Evolutionary conservation across 805 yeast genomes (phyloP), one percentile per base, ranked within the genome.

Genomic region (Metschnikowia dekortorum): DNA sequence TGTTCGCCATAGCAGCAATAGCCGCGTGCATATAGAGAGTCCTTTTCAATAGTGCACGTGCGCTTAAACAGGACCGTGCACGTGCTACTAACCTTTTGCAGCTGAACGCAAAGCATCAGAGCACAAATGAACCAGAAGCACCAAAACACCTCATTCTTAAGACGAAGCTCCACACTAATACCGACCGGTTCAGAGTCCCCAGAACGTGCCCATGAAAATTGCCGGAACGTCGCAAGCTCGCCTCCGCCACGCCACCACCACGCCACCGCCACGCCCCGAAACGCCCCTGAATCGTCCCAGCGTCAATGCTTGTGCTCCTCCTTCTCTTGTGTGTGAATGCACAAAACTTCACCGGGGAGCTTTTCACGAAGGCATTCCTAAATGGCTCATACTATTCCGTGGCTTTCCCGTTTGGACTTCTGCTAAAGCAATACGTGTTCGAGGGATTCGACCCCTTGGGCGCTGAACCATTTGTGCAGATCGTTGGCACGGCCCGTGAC

Each of bases 381-480:
- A 48, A 48, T 26, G 67, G 64, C 1, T 63, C 68, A 22, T 48
- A 52, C 35, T 54, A 53, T 11, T 53, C 74, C 3, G 56, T 70
- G 28, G 70, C 70, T 1, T 71, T 67, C 47, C 47, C 53, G 4
- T 71, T 72, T 54, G 76, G 75, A 0, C 53, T 72, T 35, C 67
- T 68, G 38, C 69, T 70, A 22, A 66, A 59, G 31, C 68, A 68
- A 1, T 67, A 55, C 48, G 42, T 46, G 8, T 31, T 56, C 10
- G 61, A 55, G 18, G 54, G 46, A 5, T 30, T 42, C 4, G 46
- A 28, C 37, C 37, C 37, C 8, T 42, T 22, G 31, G 38, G 30
- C 8, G 30, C 34, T 10, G 45, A 42, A 16, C 31, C 37, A 3
- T 42, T 42, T 22, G 38, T 42, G 31, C 45, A 42, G 22, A 33